Base-by-base conservation (phyloP, 257 asterid genomes). In the Marsdenia floribunda region DNA sequence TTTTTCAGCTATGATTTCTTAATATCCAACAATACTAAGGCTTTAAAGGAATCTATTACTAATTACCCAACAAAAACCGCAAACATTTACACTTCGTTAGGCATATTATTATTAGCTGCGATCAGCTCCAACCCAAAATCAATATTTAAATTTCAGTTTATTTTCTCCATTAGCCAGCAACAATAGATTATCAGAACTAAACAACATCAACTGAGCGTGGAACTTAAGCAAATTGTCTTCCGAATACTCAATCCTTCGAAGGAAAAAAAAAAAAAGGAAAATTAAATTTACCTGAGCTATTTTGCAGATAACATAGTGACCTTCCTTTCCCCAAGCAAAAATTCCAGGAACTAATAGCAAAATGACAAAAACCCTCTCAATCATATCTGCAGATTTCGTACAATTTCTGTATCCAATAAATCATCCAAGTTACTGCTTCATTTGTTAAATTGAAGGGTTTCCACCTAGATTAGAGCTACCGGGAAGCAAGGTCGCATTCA, bases 291-390 rank as follows among this genome's bases (percentile, higher is more conserved):
- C 98, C 97, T 93, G 84, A 68, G 98, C 97, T 70, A 93, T 87
- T 86, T 89, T 88, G 88, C 98, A 93, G 81, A 78, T 69, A 70
- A 76, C 82, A 70, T 73, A 85, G 76, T 93, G 98, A n/a, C 98
- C 98, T 64, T 91, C 94, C 77, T 87, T 88, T 49, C 98, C 98
- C 98, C 97, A 93, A 67, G 86, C 90, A 76, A 73, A 80, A 77
- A 77, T 74, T 38, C 44, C 58, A 46, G 90, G 86, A 75, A 85
- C 22, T 12, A 85, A 24, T 19, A 87, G 58, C 68, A 86, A 15
- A 73, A 85, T 53, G 38, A 79, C 47, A 12, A 87, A 26, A 74
- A 77, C 59, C 60, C 82, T 77, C 80, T 79, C 74, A 35, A 81
- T 80, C 98, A 92, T 92, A 46, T 66, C 86, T 81, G 80, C 84